Percentiles rank a stretch among this genome's conserved stretches.
These are phyloP conservation scores for Ganoderma meredithae DNA, from an alignment of 1,284 basidiomycete genomes.

Conservation along the genomic window DNA sequence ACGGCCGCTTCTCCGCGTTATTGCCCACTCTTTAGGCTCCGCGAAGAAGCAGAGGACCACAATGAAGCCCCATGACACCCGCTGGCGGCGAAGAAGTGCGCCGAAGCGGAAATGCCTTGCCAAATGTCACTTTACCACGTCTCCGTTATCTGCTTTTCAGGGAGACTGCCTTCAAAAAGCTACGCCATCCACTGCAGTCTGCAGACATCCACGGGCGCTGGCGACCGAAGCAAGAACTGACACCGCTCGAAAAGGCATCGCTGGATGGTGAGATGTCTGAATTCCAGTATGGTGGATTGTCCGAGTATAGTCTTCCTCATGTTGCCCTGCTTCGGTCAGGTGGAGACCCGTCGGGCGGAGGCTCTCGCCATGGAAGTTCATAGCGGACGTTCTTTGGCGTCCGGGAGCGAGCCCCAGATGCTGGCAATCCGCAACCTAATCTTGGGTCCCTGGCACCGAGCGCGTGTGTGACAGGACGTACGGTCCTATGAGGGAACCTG, in stretches of 20 bases:
- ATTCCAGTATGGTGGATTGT: constrained; percentile 16
- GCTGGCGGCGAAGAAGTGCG: constrained; percentile 22
- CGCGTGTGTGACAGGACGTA: constrained; percentile 7
- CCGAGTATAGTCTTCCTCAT: constrained; percentile 21
- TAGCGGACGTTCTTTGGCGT: constrained; percentile 10
- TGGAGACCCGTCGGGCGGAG: constrained; percentile 22
- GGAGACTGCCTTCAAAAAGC: constrained; percentile 1
- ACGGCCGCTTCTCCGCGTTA: constrained; percentile 22
- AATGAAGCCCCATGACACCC: constrained; percentile 23
- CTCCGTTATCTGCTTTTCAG: background rate
- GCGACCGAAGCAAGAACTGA: constrained; percentile 3
- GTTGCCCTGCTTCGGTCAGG: constrained; percentile 20
- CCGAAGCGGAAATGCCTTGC: constrained; percentile 18
- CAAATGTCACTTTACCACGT: constrained; percentile 6
- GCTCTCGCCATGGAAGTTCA: constrained; percentile 23
- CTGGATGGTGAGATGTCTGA: constrained; percentile 12
- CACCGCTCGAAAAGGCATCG: constrained; percentile 5
- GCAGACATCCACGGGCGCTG: background rate
- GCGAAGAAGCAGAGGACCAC: constrained; percentile 25
- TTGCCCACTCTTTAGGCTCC: constrained; percentile 20
- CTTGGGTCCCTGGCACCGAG: constrained; percentile 13
- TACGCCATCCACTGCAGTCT: background rate
- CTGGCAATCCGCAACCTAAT: constrained; percentile 14
- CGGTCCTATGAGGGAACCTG: constrained; percentile 2
- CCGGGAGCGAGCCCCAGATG: constrained; percentile 16